A percentile compares a stretch with the other conserved stretches of the same genome.
phyloP scores from a whole-genome alignment of 805 yeast genomes.

The Ogataea nitratoaversa region DNA sequence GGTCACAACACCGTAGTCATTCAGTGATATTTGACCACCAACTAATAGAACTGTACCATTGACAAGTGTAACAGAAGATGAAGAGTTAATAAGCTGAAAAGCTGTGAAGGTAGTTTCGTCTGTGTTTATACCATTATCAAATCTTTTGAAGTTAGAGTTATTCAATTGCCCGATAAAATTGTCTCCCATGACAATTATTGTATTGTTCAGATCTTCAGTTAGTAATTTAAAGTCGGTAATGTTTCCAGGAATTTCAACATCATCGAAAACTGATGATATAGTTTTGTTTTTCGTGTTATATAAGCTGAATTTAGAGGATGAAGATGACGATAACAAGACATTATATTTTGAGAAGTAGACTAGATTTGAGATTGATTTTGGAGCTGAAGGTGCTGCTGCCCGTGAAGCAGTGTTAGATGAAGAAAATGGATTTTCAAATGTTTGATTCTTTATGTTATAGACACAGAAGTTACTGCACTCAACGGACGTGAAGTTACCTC shows the following conservation, averaged over 20 bases:
- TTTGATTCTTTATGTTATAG: slow-evolving; percentile 47
- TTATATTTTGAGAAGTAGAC: slow-evolving; percentile 38
- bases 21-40: slow-evolving; percentile 51
- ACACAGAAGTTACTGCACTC: slow-evolving; percentile 63
- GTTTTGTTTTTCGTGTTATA: slow-evolving; percentile 47
- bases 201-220: slow-evolving; percentile 30
- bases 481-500: slow-evolving; percentile 58
- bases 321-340: slow-evolving; percentile 33
- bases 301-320: slow-evolving; percentile 40
- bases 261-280: slow-evolving; percentile 17
- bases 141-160: slow-evolving; percentile 43
- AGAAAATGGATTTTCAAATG: slow-evolving; percentile 46
- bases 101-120: slow-evolving; percentile 40
- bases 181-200: slow-evolving; percentile 40
- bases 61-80: slow-evolving; percentile 37
- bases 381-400: slow-evolving; percentile 47
- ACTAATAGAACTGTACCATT: slow-evolving; percentile 47
- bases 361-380: slow-evolving; percentile 53
- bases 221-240: slow-evolving; percentile 23
- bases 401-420: slow-evolving; percentile 23
- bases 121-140: slow-evolving; percentile 33
- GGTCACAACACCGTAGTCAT: slow-evolving; percentile 51
- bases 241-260: slow-evolving; percentile 30
- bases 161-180: slow-evolving; percentile 38
- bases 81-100: slow-evolving; percentile 23